Evolutionary conservation across 2,329 filamentous ascomycete species (phyloP).

Genomic region (Ascochyta pisi): DNA sequence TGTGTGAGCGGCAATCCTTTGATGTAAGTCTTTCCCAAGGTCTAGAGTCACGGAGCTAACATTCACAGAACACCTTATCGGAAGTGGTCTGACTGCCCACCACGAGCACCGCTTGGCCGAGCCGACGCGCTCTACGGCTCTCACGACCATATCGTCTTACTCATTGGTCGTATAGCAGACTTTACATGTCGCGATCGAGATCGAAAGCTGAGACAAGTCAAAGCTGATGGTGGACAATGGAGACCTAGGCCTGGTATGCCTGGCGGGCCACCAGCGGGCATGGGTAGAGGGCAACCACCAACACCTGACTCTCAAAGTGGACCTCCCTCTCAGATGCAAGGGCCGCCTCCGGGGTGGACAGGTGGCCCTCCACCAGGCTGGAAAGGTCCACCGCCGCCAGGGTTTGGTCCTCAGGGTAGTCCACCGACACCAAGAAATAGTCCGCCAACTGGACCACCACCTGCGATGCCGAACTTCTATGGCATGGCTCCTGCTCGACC

Average conservation of each 20-base stretch:
- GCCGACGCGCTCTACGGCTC: constrained; percentile 84
- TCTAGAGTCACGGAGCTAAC: constrained; percentile 28
- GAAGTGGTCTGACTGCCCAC: constrained; percentile 85
- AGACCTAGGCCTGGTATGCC: constrained; percentile 59
- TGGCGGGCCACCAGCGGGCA: constrained; percentile 44
- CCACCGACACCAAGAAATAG: constrained; percentile 22
- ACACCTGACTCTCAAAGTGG: constrained; percentile 25
- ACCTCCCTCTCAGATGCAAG: constrained; percentile 37
- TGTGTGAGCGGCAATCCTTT: constrained; percentile 84
- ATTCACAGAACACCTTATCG: constrained; percentile 74
- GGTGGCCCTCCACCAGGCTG: constrained; percentile 28
- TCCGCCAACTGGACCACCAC: constrained; percentile 24
- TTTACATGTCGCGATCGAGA: constrained; percentile 79
- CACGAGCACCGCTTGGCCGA: constrained; percentile 78
- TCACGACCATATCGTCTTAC: constrained; percentile 83
- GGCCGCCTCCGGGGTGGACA: constrained; percentile 34
- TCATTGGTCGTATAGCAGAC: constrained; percentile 79
- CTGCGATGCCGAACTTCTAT: constrained; percentile 58
- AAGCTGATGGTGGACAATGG: constrained; percentile 65
- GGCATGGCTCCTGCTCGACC: constrained; percentile 56
- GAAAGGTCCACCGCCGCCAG: constrained; percentile 28
- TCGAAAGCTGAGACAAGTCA: constrained; percentile 75
- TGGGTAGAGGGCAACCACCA: constrained; percentile 24
- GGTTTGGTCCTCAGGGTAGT: constrained; percentile 19
- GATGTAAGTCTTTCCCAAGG: constrained; percentile 68